Percentiles rank a stretch among this genome's conserved stretches.
Evolutionary conservation across 768 basidiomycete species (phyloP).

Genomic region (Trametes elegans): DNA sequence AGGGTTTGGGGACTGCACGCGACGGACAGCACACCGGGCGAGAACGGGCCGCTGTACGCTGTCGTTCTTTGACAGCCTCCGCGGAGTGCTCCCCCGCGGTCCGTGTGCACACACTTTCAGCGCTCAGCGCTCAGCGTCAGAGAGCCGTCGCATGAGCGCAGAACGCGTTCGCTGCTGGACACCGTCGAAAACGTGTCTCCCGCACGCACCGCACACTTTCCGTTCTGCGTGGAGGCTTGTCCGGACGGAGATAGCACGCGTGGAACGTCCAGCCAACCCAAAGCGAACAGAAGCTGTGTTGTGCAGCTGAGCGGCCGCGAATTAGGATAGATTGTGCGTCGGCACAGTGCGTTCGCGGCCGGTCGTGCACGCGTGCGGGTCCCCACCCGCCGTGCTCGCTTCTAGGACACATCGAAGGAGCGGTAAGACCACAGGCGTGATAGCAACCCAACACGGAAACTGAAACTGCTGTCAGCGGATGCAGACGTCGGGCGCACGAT

Average conservation of each 20-base stretch:
- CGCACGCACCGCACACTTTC: too few species aligned
- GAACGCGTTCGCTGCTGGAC: not conserved
- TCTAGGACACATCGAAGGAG: not conserved
- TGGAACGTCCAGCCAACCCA: not conserved
- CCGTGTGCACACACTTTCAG: too few species aligned
- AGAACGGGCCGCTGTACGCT: too few species aligned
- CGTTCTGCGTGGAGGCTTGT: not conserved
- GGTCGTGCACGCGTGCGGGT: not conserved
- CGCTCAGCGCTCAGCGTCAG: too few species aligned
- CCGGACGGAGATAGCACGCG: constrained; percentile 7
- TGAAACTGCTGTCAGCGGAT: not conserved
- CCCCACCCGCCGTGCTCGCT: not conserved
- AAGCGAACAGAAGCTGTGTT: constrained; percentile 2
- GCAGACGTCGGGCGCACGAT: not conserved
- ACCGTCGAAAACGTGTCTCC: not conserved
- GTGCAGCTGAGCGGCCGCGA: not conserved
- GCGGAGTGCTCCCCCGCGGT: too few species aligned
- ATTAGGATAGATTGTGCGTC: constrained; percentile 12
- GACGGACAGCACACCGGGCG: too few species aligned
- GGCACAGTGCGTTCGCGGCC: constrained; percentile 1
- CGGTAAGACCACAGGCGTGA: not conserved
- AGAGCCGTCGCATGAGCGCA: not conserved
- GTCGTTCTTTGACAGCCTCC: too few species aligned
- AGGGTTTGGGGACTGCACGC: too few species aligned
- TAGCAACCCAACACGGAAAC: not conserved